Percentiles rank a stretch among this genome's conserved stretches.
Conservation (phyloP, 306 rosid genomes). For the Lathyrus sativus region DNA sequence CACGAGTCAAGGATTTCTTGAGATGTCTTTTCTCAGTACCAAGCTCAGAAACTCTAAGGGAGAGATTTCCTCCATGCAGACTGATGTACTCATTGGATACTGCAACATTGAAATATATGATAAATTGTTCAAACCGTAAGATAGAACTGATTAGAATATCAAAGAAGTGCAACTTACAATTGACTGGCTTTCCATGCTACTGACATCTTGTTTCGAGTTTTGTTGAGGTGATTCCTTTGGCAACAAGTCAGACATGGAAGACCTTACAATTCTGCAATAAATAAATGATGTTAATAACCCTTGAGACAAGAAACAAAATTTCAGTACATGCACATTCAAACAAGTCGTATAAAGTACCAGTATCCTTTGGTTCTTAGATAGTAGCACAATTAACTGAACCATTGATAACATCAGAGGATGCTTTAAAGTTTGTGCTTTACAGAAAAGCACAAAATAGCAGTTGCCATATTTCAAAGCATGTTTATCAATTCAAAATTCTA, state of each 20-base stretch:
- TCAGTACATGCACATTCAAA: too few species aligned
- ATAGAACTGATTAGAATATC: slow-evolving; percentile 19
- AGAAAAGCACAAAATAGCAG: too few species aligned
- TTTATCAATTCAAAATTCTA: too few species aligned
- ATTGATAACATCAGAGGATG: too few species aligned
- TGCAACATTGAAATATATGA: slow-evolving; percentile 37
- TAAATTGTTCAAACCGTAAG: slow-evolving; percentile 18
- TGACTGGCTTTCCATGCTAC: neutral
- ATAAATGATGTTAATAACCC: too few species aligned
- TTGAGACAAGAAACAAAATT: too few species aligned
- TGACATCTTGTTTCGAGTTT: slow-evolving; percentile 5
- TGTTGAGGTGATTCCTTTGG: slow-evolving; percentile 48
- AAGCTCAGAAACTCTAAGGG: slow-evolving; percentile 44
- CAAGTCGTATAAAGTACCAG: too few species aligned
- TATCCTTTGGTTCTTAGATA: too few species aligned
- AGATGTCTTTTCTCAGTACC: slow-evolving; percentile 61
- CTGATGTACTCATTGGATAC: slow-evolving; percentile 48
- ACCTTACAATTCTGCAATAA: slow-evolving; percentile 16
- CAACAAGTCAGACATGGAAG: slow-evolving; percentile 60
- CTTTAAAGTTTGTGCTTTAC: too few species aligned
- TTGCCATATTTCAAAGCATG: too few species aligned
- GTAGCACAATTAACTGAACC: too few species aligned
- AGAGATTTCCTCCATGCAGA: slow-evolving; percentile 49
- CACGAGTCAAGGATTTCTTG: slow-evolving; percentile 60
- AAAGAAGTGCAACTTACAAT: slow-evolving; percentile 52